Base-by-base conservation (phyloP, 768 basidiomycete species). In the Pleurotus citrinopileatus region DNA sequence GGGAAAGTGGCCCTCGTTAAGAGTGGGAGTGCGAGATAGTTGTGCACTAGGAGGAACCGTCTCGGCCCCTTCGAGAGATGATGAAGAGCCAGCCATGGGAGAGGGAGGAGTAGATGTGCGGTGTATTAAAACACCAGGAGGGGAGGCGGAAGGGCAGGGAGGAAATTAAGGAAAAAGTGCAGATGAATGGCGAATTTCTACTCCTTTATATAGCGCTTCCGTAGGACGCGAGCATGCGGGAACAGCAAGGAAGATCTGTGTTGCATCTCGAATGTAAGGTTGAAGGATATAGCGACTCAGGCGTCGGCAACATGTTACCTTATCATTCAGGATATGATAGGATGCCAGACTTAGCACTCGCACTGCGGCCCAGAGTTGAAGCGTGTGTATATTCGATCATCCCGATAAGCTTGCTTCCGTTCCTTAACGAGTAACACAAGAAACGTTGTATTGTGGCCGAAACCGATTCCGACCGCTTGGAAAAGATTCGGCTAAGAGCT, bases 41-140 rank as follows among this genome's bases (percentile, higher is more conserved):
- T 51, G 48, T n/a, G 48, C 48, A 23, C 48, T 51, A 25, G 48
- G 34, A 23, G 48, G 48, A 15, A 51, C 48, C 22, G 48, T 51
- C 34, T 51, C 48, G 23, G 48, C 29, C 19, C 32, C 48, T 15
- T 37, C 13, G 12, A 40, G 19, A n/a, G 22, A 51, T n/a, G 13
- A 28, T 13, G 29, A n/a, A 23, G 48, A 51, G 34, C 22, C 28
- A 20, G 48, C 15, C 48, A 51, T 51, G 15, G 19, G 48, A 40
- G 38, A 40, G 3, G 48, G 13, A 34, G 28, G 19, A 51, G 28
- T 19, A 20, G 29, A 19, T 36, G 48, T 1, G 22, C n/a, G 29
- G 38, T 13, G 38, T n/a, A 7, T 22, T 25, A 34, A n/a, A 37
- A 37, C 48, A 38, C 48, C 48, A n/a, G 22, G 6, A 9, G 25